Percentiles rank a stretch among this genome's conserved stretches.
phyloP scores from a whole-genome alignment of 106 monocot species.

The Dendrobium officinale region DNA sequence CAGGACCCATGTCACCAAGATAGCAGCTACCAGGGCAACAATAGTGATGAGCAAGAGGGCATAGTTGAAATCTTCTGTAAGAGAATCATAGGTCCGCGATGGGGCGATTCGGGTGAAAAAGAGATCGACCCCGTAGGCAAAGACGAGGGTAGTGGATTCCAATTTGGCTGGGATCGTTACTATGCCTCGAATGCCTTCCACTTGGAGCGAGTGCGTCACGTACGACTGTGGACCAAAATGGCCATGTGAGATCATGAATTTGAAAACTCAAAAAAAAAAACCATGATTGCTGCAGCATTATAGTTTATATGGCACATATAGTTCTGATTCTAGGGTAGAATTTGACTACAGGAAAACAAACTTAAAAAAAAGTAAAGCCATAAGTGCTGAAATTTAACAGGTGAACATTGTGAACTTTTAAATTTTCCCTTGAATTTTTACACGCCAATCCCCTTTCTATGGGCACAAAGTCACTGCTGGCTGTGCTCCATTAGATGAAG shows the following conservation, averaged over 20 bases:
- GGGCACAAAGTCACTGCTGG: too few species aligned
- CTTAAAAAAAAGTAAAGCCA: too few species aligned
- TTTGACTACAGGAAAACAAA: too few species aligned
- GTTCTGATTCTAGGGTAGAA: too few species aligned
- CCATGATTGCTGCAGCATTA: too few species aligned
- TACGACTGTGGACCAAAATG: slow-evolving; percentile 45
- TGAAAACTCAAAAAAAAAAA: too few species aligned
- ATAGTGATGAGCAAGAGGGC: slow-evolving; percentile 90
- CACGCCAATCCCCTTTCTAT: too few species aligned
- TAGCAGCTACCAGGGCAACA: slow-evolving; percentile 64
- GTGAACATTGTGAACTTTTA: too few species aligned
- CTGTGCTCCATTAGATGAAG: too few species aligned
- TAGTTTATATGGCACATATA: too few species aligned
- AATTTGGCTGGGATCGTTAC: slow-evolving; percentile 70
- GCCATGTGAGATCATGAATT: not conserved
- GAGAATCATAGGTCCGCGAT: slow-evolving; percentile 92
- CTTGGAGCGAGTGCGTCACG: slow-evolving; percentile 89
- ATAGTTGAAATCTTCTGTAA: slow-evolving; percentile 96
- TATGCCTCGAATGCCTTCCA: slow-evolving; percentile 82
- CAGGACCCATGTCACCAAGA: slow-evolving; percentile 72
- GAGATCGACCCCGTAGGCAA: slow-evolving; percentile 87
- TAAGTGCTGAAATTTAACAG: too few species aligned
- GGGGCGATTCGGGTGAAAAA: slow-evolving; percentile 91
- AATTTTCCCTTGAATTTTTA: too few species aligned
- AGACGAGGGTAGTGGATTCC: slow-evolving; percentile 85